Conservation (phyloP, 2,329 filamentous ascomycete species). For the Nothomitra cinnamomea region DNA sequence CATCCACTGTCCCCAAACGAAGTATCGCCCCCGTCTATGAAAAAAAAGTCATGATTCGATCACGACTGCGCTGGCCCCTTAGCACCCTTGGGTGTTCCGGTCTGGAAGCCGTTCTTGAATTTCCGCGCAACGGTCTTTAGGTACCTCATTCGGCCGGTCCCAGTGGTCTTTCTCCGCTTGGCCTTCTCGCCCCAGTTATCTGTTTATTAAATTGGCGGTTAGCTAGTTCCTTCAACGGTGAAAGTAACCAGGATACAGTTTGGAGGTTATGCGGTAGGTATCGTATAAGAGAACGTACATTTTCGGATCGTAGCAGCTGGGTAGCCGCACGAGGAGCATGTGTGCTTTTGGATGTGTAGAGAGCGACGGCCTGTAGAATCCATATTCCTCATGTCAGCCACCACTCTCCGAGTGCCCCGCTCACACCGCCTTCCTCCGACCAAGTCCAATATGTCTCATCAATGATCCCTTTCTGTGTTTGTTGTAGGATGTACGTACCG, state of each 20-base stretch:
- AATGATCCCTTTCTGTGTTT: conserved; percentile 4
- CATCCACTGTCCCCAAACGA: no score
- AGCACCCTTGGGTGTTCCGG: conserved; percentile 69
- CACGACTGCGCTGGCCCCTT: conserved; percentile 43
- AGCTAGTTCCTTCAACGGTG: background rate
- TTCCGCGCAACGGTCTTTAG: conserved; percentile 81
- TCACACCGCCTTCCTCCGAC: conserved; percentile 8
- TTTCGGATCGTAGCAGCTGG: conserved; percentile 93
- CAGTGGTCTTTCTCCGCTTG: conserved; percentile 98
- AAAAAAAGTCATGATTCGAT: no score
- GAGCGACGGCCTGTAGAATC: conserved; percentile 63
- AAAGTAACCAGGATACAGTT: no score
- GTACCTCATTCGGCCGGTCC: conserved; percentile 89
- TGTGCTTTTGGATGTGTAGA: conserved; percentile 99
- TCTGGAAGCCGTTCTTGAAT: conserved; percentile 98
- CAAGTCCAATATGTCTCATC: conserved; percentile 7
- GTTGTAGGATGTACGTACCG: conserved; percentile 45
- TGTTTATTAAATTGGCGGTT: conserved; percentile 25
- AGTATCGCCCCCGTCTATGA: no score
- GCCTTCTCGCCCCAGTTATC: conserved; percentile 99
- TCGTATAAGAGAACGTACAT: conserved; percentile 55
- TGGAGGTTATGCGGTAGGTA: no score
- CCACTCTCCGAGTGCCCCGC: conserved; percentile 10
- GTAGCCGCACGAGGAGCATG: conserved; percentile 91
- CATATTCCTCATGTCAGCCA: conserved; percentile 17